Conservation (phyloP, 805 yeast species). For the Starmerella stigmatis region DNA sequence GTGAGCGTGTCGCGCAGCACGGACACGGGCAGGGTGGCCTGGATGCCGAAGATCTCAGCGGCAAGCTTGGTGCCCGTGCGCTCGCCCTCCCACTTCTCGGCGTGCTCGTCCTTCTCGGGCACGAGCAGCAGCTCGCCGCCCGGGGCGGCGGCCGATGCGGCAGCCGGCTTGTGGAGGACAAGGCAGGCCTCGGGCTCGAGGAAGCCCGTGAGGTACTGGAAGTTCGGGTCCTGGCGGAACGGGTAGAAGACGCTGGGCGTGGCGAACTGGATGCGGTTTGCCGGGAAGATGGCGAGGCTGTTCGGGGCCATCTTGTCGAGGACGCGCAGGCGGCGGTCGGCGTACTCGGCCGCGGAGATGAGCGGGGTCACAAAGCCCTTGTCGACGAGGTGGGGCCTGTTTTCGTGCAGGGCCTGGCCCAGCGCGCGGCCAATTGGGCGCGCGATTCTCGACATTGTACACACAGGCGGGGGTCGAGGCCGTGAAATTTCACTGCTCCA, state of each 20-base stretch:
- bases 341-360: conserved; percentile 74
- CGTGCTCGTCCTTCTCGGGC: conserved; percentile 64
- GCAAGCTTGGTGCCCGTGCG: conserved; percentile 82
- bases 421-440: conserved; percentile 30
- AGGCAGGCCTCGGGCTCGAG: conserved; percentile 71
- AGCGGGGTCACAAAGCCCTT: conserved; percentile 84
- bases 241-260: conserved; percentile 86
- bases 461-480: not conserved
- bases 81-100: conserved; percentile 92
- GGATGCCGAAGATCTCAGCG: conserved; percentile 77
- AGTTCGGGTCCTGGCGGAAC: conserved; percentile 84
- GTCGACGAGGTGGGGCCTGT: conserved; percentile 62
- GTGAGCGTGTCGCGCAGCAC: conserved; percentile 15
- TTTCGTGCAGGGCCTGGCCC: conserved; percentile 84
- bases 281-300: conserved; percentile 64
- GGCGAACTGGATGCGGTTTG: conserved; percentile 62
- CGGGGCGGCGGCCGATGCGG: conserved; percentile 22
- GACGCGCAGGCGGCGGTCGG: conserved; percentile 53
- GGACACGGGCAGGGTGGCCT: conserved; percentile 40
- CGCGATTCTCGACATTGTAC: conserved; percentile 4
- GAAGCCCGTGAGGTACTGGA: conserved; percentile 85
- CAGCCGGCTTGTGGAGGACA: conserved; percentile 42
- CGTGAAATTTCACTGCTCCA: not conserved
- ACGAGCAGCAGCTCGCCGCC: conserved; percentile 67
- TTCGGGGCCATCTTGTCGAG: conserved; percentile 47